Conservation (phyloP, 371 early-diverging fungal genomes). For the Mortierella sp. region DNA sequence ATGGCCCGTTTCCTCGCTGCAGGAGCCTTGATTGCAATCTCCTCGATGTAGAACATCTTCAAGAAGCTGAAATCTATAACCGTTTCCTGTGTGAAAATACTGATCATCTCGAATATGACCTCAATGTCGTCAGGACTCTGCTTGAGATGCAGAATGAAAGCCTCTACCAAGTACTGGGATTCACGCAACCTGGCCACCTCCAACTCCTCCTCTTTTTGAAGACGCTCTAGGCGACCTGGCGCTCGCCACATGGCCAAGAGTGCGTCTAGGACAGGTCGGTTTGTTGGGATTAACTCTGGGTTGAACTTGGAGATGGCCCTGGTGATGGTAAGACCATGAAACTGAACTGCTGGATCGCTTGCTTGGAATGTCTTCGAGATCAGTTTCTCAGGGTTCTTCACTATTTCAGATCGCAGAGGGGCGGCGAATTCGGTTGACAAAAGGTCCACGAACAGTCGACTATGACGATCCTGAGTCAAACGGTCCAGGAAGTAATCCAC, state of each 20-base stretch:
- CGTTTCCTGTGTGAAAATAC: slow-evolving; percentile 78
- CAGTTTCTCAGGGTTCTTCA: slow-evolving; percentile 67
- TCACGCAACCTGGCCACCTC: slow-evolving; percentile 63
- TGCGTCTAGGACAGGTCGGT: slow-evolving; percentile 56
- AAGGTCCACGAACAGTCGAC: slow-evolving; percentile 79
- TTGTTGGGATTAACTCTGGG: slow-evolving; percentile 57
- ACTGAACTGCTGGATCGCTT: slow-evolving; percentile 56
- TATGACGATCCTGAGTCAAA: slow-evolving; percentile 62
- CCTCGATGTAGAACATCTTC: slow-evolving; percentile 76
- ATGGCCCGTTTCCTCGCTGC: slow-evolving; percentile 70
- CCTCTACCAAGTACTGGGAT: slow-evolving; percentile 71
- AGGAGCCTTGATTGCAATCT: slow-evolving; percentile 69
- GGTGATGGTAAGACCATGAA: slow-evolving; percentile 75
- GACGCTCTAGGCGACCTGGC: slow-evolving; percentile 60
- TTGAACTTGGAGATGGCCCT: slow-evolving; percentile 65
- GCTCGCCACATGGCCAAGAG: slow-evolving; percentile 69
- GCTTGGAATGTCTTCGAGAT: slow-evolving; percentile 64
- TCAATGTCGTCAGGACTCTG: slow-evolving; percentile 73
- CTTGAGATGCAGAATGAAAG: slow-evolving; percentile 74
- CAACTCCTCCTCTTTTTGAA: slow-evolving; percentile 64
- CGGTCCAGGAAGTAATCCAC: slow-evolving; percentile 87
- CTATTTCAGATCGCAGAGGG: slow-evolving; percentile 76
- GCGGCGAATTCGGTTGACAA: slow-evolving; percentile 71
- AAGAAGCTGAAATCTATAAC: slow-evolving; percentile 78
- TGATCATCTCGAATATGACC: slow-evolving; percentile 80